A percentile compares a stretch with the other conserved stretches of the same genome.
Conservation (phyloP, 208 protist species). For the Strigomonas culicis region DNA sequence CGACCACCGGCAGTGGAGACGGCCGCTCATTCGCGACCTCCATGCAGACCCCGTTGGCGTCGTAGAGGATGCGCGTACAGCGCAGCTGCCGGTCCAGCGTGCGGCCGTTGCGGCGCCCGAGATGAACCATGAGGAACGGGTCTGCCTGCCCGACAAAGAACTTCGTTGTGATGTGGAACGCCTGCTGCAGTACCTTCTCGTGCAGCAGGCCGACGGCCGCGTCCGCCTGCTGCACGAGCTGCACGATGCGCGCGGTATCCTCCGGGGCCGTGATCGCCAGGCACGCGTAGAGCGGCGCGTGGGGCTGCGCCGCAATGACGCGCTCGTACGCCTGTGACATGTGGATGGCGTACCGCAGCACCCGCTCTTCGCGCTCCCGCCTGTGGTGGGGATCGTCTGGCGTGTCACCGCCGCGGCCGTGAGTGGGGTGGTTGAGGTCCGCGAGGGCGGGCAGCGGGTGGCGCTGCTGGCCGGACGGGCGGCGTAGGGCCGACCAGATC, state of each 20-base stretch:
- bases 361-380: not conserved
- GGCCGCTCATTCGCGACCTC: conserved; percentile 15
- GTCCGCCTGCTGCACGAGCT: not conserved
- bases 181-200: conserved; percentile 23
- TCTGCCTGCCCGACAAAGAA: conserved; percentile 38
- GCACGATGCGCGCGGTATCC: conserved; percentile 6
- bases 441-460: conserved; percentile 26
- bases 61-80: conserved; percentile 28
- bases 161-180: conserved; percentile 39
- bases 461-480: conserved; percentile 6
- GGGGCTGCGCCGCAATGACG: conserved; percentile 16
- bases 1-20: too few relatives aligned
- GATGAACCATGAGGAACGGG: conserved; percentile 24
- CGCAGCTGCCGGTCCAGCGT: conserved; percentile 36
- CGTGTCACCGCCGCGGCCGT: too few relatives aligned
- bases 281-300: conserved; percentile 22
- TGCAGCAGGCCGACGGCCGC: not conserved
- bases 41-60: conserved; percentile 36
- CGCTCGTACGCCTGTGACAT: conserved; percentile 25
- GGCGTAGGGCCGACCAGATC: conserved; percentile 35
- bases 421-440: too few relatives aligned
- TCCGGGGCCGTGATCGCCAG: conserved; percentile 8
- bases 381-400: not conserved
- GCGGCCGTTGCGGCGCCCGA: conserved; percentile 23
- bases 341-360: conserved; percentile 9